Percentiles rank a stretch among this genome's conserved stretches.
These are phyloP conservation scores for Vigna trinervia DNA, from an alignment of 306 rosid species.

Conservation along the genomic window DNA sequence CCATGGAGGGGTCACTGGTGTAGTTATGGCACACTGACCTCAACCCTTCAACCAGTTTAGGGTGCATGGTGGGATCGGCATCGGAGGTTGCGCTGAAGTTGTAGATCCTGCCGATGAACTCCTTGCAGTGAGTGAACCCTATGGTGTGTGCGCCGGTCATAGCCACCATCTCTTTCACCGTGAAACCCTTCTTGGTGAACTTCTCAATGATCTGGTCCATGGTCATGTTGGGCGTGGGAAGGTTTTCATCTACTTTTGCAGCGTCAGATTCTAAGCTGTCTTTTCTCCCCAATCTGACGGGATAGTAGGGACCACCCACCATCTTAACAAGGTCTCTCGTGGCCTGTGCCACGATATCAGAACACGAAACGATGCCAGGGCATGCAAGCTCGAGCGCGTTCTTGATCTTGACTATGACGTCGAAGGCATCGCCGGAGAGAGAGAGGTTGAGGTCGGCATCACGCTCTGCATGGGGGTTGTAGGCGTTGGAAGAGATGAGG, in stretches of 20 bases:
- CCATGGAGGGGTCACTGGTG: conserved; percentile 41
- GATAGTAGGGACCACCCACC: conserved; percentile 63
- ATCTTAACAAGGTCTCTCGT: conserved; percentile 55
- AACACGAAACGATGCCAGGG: conserved; percentile 63
- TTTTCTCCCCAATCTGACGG: conserved; percentile 52
- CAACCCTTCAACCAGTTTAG: conserved; percentile 48
- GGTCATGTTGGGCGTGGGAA: conserved; percentile 47
- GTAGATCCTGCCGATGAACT: conserved; percentile 53
- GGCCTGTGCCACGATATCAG: conserved; percentile 57
- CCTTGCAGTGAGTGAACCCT: conserved; percentile 67
- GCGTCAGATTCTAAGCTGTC: conserved; percentile 48
- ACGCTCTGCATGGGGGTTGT: conserved; percentile 56
- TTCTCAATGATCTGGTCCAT: conserved; percentile 42
- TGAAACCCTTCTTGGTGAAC: conserved; percentile 43
- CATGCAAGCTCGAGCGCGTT: conserved; percentile 53
- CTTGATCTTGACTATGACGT: conserved; percentile 52
- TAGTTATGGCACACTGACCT: conserved; percentile 51
- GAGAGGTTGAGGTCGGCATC: conserved; percentile 55
- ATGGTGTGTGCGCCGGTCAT: conserved; percentile 65
- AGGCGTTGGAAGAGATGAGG: conserved; percentile 51
- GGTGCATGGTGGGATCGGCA: conserved; percentile 52
- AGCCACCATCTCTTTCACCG: conserved; percentile 53
- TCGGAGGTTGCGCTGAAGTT: conserved; percentile 48
- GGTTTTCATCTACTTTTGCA: neutral
- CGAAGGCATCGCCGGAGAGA: conserved; percentile 63